Conservation (phyloP, 2,329 filamentous ascomycete genomes). For the Ophiostoma ulmi region DNA sequence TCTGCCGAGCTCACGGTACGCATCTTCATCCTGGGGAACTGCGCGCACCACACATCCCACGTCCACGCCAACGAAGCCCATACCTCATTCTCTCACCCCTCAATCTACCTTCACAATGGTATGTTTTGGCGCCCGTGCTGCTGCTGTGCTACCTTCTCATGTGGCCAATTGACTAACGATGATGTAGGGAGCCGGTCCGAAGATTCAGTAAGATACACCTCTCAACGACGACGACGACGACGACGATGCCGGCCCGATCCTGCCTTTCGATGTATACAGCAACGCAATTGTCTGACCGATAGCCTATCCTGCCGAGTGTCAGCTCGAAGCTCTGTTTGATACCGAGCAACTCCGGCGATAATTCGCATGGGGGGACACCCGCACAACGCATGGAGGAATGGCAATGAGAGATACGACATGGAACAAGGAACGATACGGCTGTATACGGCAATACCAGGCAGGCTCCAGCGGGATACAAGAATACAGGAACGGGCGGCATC, state of each 20-base stretch:
- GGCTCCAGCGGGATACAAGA: too few relatives aligned
- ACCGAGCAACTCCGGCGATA: background rate
- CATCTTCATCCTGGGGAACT: background rate
- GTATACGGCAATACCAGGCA: too few relatives aligned
- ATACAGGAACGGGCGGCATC: background rate
- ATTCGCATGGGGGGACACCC: background rate
- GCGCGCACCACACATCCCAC: slow-evolving; percentile 1
- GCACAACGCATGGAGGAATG: background rate
- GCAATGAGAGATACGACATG: background rate
- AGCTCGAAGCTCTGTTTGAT: background rate
- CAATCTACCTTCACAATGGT: slow-evolving; percentile 45
- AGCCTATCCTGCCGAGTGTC: background rate
- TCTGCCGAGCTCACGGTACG: background rate
- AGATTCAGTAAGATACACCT: slow-evolving; percentile 46
- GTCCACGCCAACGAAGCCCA: slow-evolving; percentile 8
- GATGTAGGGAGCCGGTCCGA: slow-evolving; percentile 69
- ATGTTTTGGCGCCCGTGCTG: slow-evolving; percentile 28
- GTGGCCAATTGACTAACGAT: background rate
- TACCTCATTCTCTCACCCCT: slow-evolving; percentile 1
- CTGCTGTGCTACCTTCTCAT: background rate
- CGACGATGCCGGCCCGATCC: background rate
- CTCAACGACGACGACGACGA: background rate
- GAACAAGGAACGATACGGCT: background rate
- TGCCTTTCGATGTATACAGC: background rate
- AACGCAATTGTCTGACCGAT: background rate